A percentile compares a stretch with the other conserved stretches of the same genome.
Evolutionary conservation across 1,284 basidiomycete species (phyloP).

Genomic region (Moesziomyces antarcticus): DNA sequence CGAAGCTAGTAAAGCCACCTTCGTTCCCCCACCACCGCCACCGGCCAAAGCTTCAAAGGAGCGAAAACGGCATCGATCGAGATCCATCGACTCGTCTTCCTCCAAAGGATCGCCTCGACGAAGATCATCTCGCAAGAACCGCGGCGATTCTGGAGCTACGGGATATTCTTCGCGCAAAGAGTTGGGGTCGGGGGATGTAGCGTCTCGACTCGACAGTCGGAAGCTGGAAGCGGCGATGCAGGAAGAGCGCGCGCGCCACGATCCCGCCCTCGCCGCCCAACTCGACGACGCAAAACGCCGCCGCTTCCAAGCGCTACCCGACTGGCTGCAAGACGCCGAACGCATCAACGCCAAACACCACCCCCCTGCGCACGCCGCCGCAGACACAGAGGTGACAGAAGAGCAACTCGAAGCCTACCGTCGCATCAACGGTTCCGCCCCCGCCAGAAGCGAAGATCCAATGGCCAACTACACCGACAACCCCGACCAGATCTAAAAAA

Average conservation of each 20-base stretch:
- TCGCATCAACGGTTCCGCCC: slow-evolving; percentile 71
- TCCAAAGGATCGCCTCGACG: neutral
- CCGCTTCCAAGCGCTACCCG: slow-evolving; percentile 33
- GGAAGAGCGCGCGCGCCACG: slow-evolving; percentile 31
- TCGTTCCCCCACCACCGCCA: neutral
- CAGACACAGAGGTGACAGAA: slow-evolving; percentile 82
- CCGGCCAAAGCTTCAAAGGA: neutral
- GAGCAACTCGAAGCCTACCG: slow-evolving; percentile 92
- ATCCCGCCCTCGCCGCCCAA: slow-evolving; percentile 18
- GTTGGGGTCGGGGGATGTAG: slow-evolving; percentile 29
- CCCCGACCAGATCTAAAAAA: slow-evolving; percentile 40
- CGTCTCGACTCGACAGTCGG: slow-evolving; percentile 28
- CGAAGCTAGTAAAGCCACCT: slow-evolving; percentile 74
- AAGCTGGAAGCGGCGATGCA: slow-evolving; percentile 35
- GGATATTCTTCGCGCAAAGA: slow-evolving; percentile 3
- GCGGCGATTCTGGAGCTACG: neutral
- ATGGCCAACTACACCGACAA: slow-evolving; percentile 85
- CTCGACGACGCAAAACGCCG: slow-evolving; percentile 6
- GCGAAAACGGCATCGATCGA: slow-evolving; percentile 7
- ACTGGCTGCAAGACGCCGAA: slow-evolving; percentile 53
- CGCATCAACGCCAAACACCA: slow-evolving; percentile 31
- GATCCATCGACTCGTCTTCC: neutral
- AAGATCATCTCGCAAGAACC: neutral
- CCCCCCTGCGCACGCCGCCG: slow-evolving; percentile 60
- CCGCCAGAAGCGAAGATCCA: slow-evolving; percentile 78